Evolutionary conservation across 2,329 filamentous ascomycete genomes (phyloP), one percentile per base, ranked within the genome.

Genomic region (Didymella pinodella): DNA sequence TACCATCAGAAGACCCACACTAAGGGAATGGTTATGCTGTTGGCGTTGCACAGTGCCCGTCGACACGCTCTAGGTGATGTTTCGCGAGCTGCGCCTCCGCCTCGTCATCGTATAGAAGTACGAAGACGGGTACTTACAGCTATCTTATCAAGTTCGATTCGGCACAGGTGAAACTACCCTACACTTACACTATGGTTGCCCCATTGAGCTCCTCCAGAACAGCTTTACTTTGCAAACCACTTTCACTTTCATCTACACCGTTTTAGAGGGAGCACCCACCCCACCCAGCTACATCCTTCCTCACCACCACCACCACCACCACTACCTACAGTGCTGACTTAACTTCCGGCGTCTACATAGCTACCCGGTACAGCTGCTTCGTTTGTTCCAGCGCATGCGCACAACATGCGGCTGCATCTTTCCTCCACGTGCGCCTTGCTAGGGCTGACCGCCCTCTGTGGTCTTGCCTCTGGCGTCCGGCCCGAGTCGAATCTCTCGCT

Each of bases 341-440:
- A 31, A 29, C 28, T n/a, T 7, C 4, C 40, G 34, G 2, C 36
- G 4, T 16, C 16, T 7, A 4, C 2, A 7, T 36, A 36, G 7
- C 11, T 29, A n/a, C 26, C n/a, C 8, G 2, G 2, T 10, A 14
- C 20, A 41, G 18, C 1, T 20, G 8, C 36, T 40, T 40, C n/a
- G 7, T 38, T 38, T 10, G 36, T 22, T 8, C 4, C 11, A 41
- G 41, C 28, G 41, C 29, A 50, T 54, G 50, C n/a, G 26, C n/a
- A 51, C 28, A 50, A 1, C 28, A 64, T 64, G 61, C 43, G 51
- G 25, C 44, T 60, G 22, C 18, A 38, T n/a, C 36, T 8, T 16
- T 10, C 22, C n/a, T 10, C 44, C 29, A 12, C 47, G 2, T 11
- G 14, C 12, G 38, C 32, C 38, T 28, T 56, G 2, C 45, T 65